Conservation (phyloP, 2,329 filamentous ascomycete species). For the Aspergillus viridinutans region DNA sequence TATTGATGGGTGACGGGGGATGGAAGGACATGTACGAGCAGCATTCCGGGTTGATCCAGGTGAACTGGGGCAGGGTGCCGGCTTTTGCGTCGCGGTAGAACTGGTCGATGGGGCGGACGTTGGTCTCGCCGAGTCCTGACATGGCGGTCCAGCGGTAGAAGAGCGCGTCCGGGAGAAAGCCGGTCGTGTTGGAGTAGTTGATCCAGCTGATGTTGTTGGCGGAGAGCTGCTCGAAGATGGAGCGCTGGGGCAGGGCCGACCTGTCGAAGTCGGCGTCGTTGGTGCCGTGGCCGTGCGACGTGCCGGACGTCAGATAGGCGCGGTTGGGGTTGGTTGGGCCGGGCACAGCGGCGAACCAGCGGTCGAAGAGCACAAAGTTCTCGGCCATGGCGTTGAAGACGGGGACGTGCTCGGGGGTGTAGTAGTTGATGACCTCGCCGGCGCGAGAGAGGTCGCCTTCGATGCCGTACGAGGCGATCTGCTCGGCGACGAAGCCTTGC, state of each 20-base stretch:
- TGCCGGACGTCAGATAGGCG: slow-evolving; percentile 38
- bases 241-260: slow-evolving; percentile 35
- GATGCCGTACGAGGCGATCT: slow-evolving; percentile 33
- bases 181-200: slow-evolving; percentile 46
- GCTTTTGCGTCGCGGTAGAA: slow-evolving; percentile 45
- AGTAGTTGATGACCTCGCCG: slow-evolving; percentile 44
- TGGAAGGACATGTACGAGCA: slow-evolving; percentile 49
- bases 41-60: slow-evolving; percentile 50
- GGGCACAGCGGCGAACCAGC: slow-evolving; percentile 41
- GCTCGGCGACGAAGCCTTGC: slow-evolving; percentile 43
- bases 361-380: slow-evolving; percentile 44
- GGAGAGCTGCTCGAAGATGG: slow-evolving; percentile 40
- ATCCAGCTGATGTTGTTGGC: slow-evolving; percentile 42
- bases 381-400: slow-evolving; percentile 40
- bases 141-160: slow-evolving; percentile 43
- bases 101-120: slow-evolving; percentile 35
- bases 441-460: slow-evolving; percentile 33
- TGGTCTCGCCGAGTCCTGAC: slow-evolving; percentile 31
- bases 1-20: slow-evolving; percentile 42
- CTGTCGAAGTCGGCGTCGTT: slow-evolving; percentile 34
- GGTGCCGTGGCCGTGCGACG: slow-evolving; percentile 36
- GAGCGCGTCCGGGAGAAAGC: slow-evolving; percentile 42
- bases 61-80: slow-evolving; percentile 44
- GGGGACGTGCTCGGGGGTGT: slow-evolving; percentile 39
- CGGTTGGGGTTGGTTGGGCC: slow-evolving; percentile 39